Percentiles rank a stretch among this genome's conserved stretches.
phyloP scores from a whole-genome alignment of 2,329 filamentous ascomycete genomes.

The Claviceps purpurea region DNA sequence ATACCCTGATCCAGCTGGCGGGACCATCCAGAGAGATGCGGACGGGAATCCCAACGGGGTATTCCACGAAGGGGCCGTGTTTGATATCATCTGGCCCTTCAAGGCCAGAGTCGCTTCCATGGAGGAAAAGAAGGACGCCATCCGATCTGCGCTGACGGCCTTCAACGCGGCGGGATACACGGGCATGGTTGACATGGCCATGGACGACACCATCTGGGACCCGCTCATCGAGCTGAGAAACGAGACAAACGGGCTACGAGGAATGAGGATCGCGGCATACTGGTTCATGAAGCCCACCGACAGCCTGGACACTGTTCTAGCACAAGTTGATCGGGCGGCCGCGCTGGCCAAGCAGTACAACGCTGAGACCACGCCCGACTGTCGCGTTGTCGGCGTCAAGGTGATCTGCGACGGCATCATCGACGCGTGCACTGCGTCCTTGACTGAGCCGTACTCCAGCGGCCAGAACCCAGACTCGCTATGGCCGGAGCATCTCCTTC shows the following conservation, averaged over 20 bases:
- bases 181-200: slow-evolving; percentile 45
- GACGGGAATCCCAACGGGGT: slow-evolving; percentile 35
- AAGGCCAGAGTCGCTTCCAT: slow-evolving; percentile 32
- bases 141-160: slow-evolving; percentile 33
- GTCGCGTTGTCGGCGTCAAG: slow-evolving; percentile 47
- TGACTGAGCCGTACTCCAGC: slow-evolving; percentile 45
- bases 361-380: slow-evolving; percentile 21
- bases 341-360: slow-evolving; percentile 25
- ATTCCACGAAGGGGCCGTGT: slow-evolving; percentile 36
- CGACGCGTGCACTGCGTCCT: slow-evolving; percentile 49
- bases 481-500: slow-evolving; percentile 40
- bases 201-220: slow-evolving; percentile 45
- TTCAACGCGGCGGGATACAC: slow-evolving; percentile 42
- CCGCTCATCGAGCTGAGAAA: slow-evolving; percentile 31
- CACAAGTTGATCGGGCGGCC: slow-evolving; percentile 36
- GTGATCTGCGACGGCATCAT: slow-evolving; percentile 52
- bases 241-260: slow-evolving; percentile 14
- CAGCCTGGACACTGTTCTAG: slow-evolving; percentile 25
- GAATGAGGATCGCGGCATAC: slow-evolving; percentile 38
- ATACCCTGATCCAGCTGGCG: slow-evolving; percentile 34
- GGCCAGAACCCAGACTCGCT: slow-evolving; percentile 33
- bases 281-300: slow-evolving; percentile 40
- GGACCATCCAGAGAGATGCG: slow-evolving; percentile 36
- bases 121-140: slow-evolving; percentile 33
- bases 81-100: slow-evolving; percentile 42